Base-by-base conservation (phyloP, 2,329 filamentous ascomycete genomes). In the Claviceps purpurea region DNA sequence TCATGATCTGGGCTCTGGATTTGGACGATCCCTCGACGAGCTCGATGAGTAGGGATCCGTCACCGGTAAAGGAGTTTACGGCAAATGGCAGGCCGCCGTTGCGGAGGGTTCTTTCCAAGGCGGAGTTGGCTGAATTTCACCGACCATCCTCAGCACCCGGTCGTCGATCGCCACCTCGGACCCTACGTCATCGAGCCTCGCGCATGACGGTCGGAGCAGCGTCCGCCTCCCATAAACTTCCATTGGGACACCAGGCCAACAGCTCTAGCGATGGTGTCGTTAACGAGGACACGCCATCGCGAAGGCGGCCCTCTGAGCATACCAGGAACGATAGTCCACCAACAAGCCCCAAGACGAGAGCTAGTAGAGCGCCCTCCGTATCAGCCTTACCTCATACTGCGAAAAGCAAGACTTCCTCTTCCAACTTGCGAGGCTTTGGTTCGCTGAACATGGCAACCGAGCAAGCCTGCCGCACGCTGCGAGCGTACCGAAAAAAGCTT, bases 41-140 rank as follows among this genome's bases (percentile, higher is more conserved):
- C 2, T 66, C 70, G 41, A 62, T 64, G 57, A 74, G 69, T 60
- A 72, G 76, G 56, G 77, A 79, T 54, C 70, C 75, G 6, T 81
- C 78, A 0, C 78, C 78, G 1, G 68, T 70, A 26, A 79, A 79
- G 59, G 72, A 75, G 4, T 71, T 77, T 2, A 72, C 79, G 1
- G 71, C 78, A 2, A 73, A 79, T 1, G 73, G 75, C 40, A 82
- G 82, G 34, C 87, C 85, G 39, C 90, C 91, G 4, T 70, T 97
- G 38, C 79, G 93, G 50, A 85, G 87, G 52, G 86, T 98, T 8
- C 73, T 97, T 37, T 95, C 90, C 1, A 89, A 87, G 59, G 84
- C 85, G 0, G 91, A 97, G 61, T 72, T 97, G 42, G 86, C 89
- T 8, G 87, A 90, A 55, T 90, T 95, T 55, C 79, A 81, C 56